Evolutionary conservation across 1,284 basidiomycete genomes (phyloP), one percentile per base, ranked within the genome.

Genomic region (Trichosporon sp.): DNA sequence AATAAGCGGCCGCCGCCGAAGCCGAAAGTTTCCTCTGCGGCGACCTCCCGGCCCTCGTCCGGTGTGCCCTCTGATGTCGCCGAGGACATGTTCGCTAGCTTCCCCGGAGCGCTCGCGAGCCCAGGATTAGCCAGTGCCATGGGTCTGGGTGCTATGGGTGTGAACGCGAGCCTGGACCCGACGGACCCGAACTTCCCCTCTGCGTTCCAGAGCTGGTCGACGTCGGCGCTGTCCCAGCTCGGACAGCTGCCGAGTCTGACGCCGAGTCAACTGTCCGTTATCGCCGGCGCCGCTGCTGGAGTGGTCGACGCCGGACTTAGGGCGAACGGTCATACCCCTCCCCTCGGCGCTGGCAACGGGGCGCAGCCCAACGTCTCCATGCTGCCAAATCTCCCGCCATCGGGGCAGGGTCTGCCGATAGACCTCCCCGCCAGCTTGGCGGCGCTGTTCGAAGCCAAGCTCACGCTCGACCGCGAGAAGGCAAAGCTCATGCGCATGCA

Each of bases 401-500:
- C 16, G 54, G 66, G 56, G n/a, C 65, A 68, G 14, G 75, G 70
- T 16, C 70, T 79, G 16, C 77, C 77, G 32, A 82, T 81, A 64
- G 82, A 83, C 68, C 70, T 83, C 0, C 82, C 81, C 0, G 79
- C 80, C 0, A 80, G 78, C 72, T 72, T 83, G 11, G 82, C 82
- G 0, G 82, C 82, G 40, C 73, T 83, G n/a, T 83, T 83, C 72
- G 81, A 83, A 69, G 82, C 82, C 8, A 83, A 83, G 66, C 73
- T 83, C 38, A 83, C 81, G 3, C 76, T 83, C 64, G 82, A 83
- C 75, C 75, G 82, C 66, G 82, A 83, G 70, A 83, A 83, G 76
- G 82, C 80, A 4, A 83, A 82, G 72, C 71, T 83, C 51, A 75
- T 83, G 68, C 73, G 78, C 65, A 83, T 83, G 82, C 82, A 83